Base-by-base conservation (phyloP, 2,329 filamentous ascomycete genomes). In the Ascocoryne sarcoides region DNA sequence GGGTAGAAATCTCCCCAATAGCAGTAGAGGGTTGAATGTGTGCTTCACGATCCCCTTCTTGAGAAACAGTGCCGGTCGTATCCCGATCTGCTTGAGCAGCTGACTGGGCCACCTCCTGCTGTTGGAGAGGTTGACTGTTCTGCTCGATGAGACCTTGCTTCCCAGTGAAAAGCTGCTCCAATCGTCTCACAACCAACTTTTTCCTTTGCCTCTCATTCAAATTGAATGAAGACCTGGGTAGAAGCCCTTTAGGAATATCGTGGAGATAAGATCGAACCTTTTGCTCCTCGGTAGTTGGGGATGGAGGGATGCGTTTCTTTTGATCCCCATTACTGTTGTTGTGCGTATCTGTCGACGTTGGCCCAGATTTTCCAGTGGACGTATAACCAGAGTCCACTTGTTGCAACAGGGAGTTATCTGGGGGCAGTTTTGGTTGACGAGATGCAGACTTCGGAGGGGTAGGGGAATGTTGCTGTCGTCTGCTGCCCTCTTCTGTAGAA, bases 91-190 rank as follows among this genome's bases (percentile, higher is more conserved):
- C 62, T 49, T 53, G 56, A 14, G 56, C 73, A 20, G 69, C 73
- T n/a, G 66, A 67, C 33, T 71, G 66, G 2, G 73, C 73, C 2
- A 76, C 68, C 49, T 75, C 70, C 55, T 78, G 50, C 32, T 58
- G 56, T 26, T 56, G 53, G 12, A 53, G 20, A 10, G 53, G 45
- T 16, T 59, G 55, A 37, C 44, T 53, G 28, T 55, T 39, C 9
- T 48, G 37, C 3, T 42, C 47, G 2, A 44, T 37, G 5, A 65
- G 65, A 3, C 59, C 61, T 14, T 71, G 67, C 54, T 81, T 84
- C 2, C 86, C 86, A 0, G 84, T 87, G 46, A 92, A 93, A 1
- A 93, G 69, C 47, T 89, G 83, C 54, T 93, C 86, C 4, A 93
- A 60, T 2, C 84, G 73, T 39, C 76, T 73, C 2, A 90, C 86